These are phyloP conservation scores for Macadamia integrifolia DNA, from an alignment of 164 flowering plant genomes.

Conservation along the genomic window DNA sequence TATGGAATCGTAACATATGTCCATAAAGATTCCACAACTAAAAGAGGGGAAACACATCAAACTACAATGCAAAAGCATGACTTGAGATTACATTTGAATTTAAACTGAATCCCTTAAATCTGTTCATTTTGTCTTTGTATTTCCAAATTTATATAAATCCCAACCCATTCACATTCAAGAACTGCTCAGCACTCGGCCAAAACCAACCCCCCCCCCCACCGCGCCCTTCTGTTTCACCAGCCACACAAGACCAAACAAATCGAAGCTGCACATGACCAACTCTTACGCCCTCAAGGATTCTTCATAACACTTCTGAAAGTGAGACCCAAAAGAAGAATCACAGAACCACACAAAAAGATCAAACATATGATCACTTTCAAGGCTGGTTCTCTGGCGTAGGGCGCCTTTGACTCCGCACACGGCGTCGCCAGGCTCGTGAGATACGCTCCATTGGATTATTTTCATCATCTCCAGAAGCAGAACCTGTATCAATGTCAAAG, in stretches of 20 bases:
- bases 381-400: slow-evolving; percentile 39
- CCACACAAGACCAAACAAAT: not conserved
- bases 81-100: no score
- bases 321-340: not conserved
- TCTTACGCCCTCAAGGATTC: not conserved
- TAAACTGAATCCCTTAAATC: no score
- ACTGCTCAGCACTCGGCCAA: not conserved
- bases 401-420: slow-evolving; percentile 25
- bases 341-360: not conserved
- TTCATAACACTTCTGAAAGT: no score
- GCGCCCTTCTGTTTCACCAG: not conserved
- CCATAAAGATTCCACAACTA: no score
- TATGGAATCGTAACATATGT: no score
- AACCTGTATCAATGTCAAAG: slow-evolving; percentile 38
- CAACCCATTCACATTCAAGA: not conserved
- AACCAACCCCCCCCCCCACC: not conserved
- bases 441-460: slow-evolving; percentile 42
- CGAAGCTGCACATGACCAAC: not conserved
- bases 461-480: slow-evolving; percentile 43
- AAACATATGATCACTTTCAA: slow-evolving; percentile 5
- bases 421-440: slow-evolving; percentile 30
- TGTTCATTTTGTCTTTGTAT: no score
- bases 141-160: no score
- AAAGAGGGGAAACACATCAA: no score
- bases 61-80: no score